A percentile compares a stretch with the other conserved stretches of the same genome.
These are phyloP conservation scores for Candida sp. DNA, from an alignment of 1,139 yeast species.

Conservation along the genomic window DNA sequence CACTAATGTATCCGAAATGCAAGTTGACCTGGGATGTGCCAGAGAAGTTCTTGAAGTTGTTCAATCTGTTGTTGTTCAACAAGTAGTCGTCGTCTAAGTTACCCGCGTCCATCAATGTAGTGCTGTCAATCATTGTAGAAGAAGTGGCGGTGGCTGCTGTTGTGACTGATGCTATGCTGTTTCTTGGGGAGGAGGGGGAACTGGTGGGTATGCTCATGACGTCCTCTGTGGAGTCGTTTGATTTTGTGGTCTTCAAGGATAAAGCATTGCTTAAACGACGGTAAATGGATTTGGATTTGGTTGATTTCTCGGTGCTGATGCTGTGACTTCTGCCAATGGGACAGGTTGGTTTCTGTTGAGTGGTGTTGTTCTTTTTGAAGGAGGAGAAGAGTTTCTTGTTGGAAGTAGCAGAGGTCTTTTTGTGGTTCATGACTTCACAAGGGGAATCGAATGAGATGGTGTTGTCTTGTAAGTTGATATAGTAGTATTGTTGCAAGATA, in stretches of 20 bases:
- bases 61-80: conserved; percentile 20
- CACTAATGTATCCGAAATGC: conserved; percentile 10
- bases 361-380: not conserved
- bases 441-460: conserved; percentile 45
- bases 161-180: not conserved
- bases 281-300: conserved; percentile 7
- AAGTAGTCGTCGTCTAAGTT: conserved; percentile 31
- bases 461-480: conserved; percentile 33
- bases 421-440: conserved; percentile 33
- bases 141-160: not conserved
- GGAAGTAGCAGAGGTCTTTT: conserved; percentile 1
- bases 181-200: not conserved
- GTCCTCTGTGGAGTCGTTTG: conserved; percentile 13
- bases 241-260: conserved; percentile 18
- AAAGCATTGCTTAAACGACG: conserved; percentile 22
- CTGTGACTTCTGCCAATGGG: not conserved
- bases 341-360: not conserved
- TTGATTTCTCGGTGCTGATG: not conserved
- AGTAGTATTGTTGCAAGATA: conserved; percentile 40
- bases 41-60: conserved; percentile 34
- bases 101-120: not conserved
- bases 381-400: conserved; percentile 1
- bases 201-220: not conserved
- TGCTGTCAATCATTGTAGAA: not conserved
- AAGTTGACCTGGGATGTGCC: conserved; percentile 26